Evolutionary conservation across 495 filamentous ascomycete species (phyloP), one percentile per base, ranked within the genome.

Genomic region (Xanthoparmelia taractica): DNA sequence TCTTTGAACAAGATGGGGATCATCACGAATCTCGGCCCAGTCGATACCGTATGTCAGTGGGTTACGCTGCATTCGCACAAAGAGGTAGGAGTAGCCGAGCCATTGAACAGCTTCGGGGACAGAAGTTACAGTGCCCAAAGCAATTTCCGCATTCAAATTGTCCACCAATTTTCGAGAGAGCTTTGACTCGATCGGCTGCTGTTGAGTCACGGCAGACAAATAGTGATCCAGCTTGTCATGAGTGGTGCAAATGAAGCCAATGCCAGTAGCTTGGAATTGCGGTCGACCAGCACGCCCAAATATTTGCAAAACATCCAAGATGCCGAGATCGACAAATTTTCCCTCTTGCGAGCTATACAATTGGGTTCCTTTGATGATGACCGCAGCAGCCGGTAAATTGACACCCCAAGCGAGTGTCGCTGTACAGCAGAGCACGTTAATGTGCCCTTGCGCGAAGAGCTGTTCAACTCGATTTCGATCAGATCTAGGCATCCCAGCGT

Each of bases 371-470:
- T 97, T 97, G 78, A 99, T 99, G 59, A 99, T 82, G 31, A 99
- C 94, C 4, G 94, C 96, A 17, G 95, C 93, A 12, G 94, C 94
- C 1, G 94, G 94, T 73, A 99, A 84, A 77, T 99, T 99, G 67
- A 99, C 93, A 84, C 94, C 94, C 94, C 94, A 99, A 13, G 94
- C 94, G 50, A 99, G 79, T 0, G 94, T 99, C 15, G 94, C 94
- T 18, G 94, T 99, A 85, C 95, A 97, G 78, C 94, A 97, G 11
- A 99, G 86, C 0, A 99, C 91, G 72, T 93, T 96, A 69, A 97
- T 84, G 15, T 95, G 83, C 5, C 94, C 94, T 68, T 94, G 85
- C 0, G 80, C 84, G 70, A 97, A 99, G 64, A 97, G 79, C 18
- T 87, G 84, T 73, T 99, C 94, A 78, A 96, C 89, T 34, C 96